Percentiles rank a stretch among this genome's conserved stretches.
These are phyloP conservation scores for Podospora pseudocomata DNA, from an alignment of 495 filamentous ascomycete genomes.

Conservation along the genomic window DNA sequence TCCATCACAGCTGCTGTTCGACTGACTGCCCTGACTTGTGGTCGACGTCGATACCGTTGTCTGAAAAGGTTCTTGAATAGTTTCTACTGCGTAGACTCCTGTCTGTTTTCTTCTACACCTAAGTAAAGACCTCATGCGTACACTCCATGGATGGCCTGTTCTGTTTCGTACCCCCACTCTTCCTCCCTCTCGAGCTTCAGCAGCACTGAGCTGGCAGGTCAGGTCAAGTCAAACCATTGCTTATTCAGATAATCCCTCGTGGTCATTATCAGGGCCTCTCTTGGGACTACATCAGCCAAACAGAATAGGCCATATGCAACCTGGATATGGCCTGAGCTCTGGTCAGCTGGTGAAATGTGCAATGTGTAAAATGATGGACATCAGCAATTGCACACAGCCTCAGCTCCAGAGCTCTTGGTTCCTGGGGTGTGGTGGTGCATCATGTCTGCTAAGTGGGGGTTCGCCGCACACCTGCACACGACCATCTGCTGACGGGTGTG, in stretches of 20 bases:
- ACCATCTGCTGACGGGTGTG: conserved; percentile 7
- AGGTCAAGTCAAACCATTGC: no score
- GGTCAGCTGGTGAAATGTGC: not conserved
- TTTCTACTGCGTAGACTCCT: no score
- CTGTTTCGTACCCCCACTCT: not conserved
- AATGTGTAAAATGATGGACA: conserved; percentile 15
- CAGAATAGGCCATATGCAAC: not conserved
- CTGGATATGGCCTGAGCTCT: conserved; percentile 1
- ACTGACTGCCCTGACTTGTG: not conserved
- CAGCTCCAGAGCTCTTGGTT: not conserved
- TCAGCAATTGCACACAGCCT: conserved; percentile 2
- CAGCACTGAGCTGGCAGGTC: not conserved
- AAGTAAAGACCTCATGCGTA: not conserved
- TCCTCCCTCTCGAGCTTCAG: not conserved
- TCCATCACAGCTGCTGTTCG: not conserved
- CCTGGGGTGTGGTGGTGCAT: not conserved
- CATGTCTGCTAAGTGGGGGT: conserved; percentile 6
- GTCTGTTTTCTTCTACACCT: not conserved
- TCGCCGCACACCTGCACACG: conserved; percentile 7
- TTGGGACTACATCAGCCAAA: not conserved
- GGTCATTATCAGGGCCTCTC: not conserved
- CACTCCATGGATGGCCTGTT: not conserved
- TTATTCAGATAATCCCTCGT: not conserved
- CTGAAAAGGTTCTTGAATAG: not conserved
- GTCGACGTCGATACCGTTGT: not conserved